These are phyloP conservation scores for Verbena officinalis DNA, from an alignment of 257 asterid genomes.

Conservation along the genomic window DNA sequence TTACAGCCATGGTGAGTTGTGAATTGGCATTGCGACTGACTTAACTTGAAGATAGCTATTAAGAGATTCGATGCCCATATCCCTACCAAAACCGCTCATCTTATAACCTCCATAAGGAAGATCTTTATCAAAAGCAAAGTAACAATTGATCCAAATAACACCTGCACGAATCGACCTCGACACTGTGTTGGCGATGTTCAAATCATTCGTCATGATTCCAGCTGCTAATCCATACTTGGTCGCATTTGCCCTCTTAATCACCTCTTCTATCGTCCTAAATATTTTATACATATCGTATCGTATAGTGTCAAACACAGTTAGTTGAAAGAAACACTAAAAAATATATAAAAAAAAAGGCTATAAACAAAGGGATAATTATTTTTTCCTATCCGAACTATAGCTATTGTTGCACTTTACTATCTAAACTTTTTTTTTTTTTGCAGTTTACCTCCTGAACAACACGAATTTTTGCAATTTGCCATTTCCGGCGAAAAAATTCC, in stretches of 20 bases:
- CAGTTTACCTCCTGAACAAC: too few relatives aligned
- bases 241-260: conserved; percentile 69
- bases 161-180: conserved; percentile 84
- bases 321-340: too few relatives aligned
- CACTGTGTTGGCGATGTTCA: conserved; percentile 80
- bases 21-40: conserved; percentile 70
- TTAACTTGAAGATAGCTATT: conserved; percentile 63
- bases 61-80: conserved; percentile 64
- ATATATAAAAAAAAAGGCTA: too few relatives aligned
- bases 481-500: too few relatives aligned
- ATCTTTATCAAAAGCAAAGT: conserved; percentile 58
- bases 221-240: conserved; percentile 85
- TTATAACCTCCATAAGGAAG: conserved; percentile 80
- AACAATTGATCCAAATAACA: conserved; percentile 79
- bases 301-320: too few relatives aligned
- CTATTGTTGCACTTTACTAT: too few relatives aligned
- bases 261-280: conserved; percentile 75
- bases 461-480: too few relatives aligned
- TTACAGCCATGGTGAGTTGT: conserved; percentile 87
- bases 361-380: too few relatives aligned
- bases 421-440: too few relatives aligned
- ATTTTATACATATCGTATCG: too few relatives aligned
- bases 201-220: conserved; percentile 73
- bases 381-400: too few relatives aligned
- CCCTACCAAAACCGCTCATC: conserved; percentile 90